These are phyloP conservation scores for Cadophora sp. DNA, from an alignment of 2,329 filamentous ascomycete species.

Conservation along the genomic window DNA sequence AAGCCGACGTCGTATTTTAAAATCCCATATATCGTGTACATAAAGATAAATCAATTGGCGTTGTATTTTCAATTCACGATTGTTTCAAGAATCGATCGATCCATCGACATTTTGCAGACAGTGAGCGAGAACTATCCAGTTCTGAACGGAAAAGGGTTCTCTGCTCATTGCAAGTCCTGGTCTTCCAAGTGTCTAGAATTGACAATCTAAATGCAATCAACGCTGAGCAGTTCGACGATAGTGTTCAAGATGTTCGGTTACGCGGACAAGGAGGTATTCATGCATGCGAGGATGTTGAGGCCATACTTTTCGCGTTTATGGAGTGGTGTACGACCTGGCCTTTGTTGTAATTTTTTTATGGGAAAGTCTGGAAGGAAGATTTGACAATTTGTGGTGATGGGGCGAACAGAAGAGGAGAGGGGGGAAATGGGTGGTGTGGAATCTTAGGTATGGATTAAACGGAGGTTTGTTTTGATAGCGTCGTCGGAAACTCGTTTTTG, in stretches of 20 bases:
- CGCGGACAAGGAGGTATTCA: not conserved
- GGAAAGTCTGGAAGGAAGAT: conserved; percentile 61
- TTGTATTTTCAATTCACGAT: not conserved
- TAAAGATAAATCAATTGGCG: not conserved
- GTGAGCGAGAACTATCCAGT: not conserved
- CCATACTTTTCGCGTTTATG: no score
- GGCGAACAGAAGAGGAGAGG: conserved; percentile 40
- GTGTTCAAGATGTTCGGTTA: not conserved
- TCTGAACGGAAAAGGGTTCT: not conserved
- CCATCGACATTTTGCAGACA: no score
- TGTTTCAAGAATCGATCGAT: no score
- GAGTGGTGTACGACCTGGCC: conserved; percentile 52
- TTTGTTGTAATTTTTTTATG: conserved; percentile 63
- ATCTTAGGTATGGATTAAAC: not conserved
- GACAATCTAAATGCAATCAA: conserved; percentile 46
- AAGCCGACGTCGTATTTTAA: no score
- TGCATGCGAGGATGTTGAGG: not conserved
- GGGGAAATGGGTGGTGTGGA: not conserved
- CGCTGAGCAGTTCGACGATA: not conserved
- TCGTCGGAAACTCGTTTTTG: no score
- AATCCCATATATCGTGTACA: no score
- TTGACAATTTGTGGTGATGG: conserved; percentile 57
- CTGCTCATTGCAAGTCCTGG: not conserved
- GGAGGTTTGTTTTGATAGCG: not conserved
- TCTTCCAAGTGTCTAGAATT: conserved; percentile 39